A percentile compares a stretch with the other conserved stretches of the same genome.
Conservation (phyloP, 352 stramenopile species). For the Globisporangium middletonii region DNA sequence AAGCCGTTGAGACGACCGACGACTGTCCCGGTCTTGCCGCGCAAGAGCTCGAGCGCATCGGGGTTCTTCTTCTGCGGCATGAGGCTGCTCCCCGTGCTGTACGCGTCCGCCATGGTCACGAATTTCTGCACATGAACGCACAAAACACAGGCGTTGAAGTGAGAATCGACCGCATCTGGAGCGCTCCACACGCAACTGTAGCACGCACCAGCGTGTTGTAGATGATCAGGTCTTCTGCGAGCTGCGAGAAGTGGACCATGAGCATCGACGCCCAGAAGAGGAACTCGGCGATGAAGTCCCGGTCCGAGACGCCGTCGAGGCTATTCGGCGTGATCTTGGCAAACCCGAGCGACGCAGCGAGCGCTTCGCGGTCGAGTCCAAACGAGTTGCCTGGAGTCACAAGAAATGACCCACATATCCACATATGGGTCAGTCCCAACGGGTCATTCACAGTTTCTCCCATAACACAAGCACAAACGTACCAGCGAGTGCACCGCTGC, state of each 20-base stretch:
- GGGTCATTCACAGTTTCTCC: background rate
- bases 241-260: slow-evolving; percentile 96
- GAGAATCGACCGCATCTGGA: background rate
- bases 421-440: background rate
- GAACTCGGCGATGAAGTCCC: slow-evolving; percentile 99
- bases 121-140: slow-evolving; percentile 48
- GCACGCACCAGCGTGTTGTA: slow-evolving; percentile 83
- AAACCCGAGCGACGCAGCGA: slow-evolving; percentile 94
- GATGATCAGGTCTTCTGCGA: slow-evolving; percentile 99
- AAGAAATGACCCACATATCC: background rate
- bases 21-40: slow-evolving; percentile 95
- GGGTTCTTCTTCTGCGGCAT: slow-evolving; percentile 99
- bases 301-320: slow-evolving; percentile 97
- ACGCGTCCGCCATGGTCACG: slow-evolving; percentile 96
- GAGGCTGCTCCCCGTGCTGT: slow-evolving; percentile 96
- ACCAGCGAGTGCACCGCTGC: slow-evolving; percentile 93
- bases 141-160: slow-evolving; percentile 1
- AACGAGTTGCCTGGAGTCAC: slow-evolving; percentile 90
- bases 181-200: too few species aligned
- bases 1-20: slow-evolving; percentile 94
- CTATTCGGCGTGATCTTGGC: slow-evolving; percentile 92
- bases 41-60: slow-evolving; percentile 96
- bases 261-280: slow-evolving; percentile 96
- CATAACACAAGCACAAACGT: background rate
- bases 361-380: slow-evolving; percentile 92